A percentile compares a stretch with the other conserved stretches of the same genome.
Evolutionary conservation across 345 rosid species (phyloP).

Genomic region (Bruguiera sexangula): DNA sequence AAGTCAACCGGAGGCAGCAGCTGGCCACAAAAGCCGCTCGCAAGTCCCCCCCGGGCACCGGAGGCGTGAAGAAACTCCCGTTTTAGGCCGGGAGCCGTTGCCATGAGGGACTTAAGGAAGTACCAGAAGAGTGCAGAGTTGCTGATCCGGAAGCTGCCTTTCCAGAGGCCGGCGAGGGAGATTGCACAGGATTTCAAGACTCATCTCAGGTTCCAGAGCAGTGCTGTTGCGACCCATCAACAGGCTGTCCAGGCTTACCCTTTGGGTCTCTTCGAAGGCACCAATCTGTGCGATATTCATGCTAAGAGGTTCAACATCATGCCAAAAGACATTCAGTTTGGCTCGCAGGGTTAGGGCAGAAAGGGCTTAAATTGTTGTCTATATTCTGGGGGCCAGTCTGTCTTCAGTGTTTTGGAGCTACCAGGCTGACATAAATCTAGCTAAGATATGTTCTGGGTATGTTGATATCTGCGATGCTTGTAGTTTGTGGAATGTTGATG

Average conservation of each 20-base stretch:
- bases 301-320: conserved; percentile 16
- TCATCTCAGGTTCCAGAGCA: conserved; percentile 18
- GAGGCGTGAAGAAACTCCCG: conserved; percentile 21
- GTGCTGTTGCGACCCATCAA: conserved; percentile 12
- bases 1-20: conserved; percentile 20
- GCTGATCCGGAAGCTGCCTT: conserved; percentile 15
- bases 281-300: conserved; percentile 13
- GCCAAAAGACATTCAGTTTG: conserved; percentile 20
- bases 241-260: conserved; percentile 17
- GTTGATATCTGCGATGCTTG: no score
- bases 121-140: conserved; percentile 20
- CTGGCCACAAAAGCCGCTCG: conserved; percentile 18
- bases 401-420: no score
- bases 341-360: conserved; percentile 15
- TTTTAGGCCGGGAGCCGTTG: conserved; percentile 20
- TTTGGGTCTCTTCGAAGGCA: conserved; percentile 11
- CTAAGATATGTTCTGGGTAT: no score
- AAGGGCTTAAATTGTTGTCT: conserved; percentile 3
- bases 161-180: conserved; percentile 21
- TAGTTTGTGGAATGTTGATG: no score
- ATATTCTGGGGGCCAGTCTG: no score
- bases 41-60: conserved; percentile 17
- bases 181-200: conserved; percentile 24
- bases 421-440: no score
- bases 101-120: conserved; percentile 14